Conservation (phyloP, 2,329 filamentous ascomycete genomes). For the Colletotrichum theobromicola region DNA sequence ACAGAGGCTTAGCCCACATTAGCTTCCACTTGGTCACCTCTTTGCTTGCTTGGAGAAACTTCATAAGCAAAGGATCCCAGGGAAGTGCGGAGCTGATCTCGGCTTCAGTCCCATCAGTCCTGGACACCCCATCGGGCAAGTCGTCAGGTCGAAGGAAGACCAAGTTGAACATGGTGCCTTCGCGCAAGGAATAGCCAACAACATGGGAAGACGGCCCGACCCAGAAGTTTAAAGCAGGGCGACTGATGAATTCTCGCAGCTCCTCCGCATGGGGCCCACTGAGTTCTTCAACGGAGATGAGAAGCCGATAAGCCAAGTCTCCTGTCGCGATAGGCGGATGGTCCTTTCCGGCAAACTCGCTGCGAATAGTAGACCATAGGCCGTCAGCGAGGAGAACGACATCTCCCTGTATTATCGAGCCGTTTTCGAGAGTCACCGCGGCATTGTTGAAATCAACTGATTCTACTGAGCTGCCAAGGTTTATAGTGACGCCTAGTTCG, state of each 20-base stretch:
- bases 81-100: constrained; percentile 18
- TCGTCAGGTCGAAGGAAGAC: constrained; percentile 22
- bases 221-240: constrained; percentile 59
- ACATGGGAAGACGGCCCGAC: constrained; percentile 55
- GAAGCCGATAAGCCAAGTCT: constrained; percentile 59
- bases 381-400: constrained; percentile 53
- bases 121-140: constrained; percentile 40
- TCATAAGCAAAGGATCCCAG: constrained; percentile 40
- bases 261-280: constrained; percentile 39
- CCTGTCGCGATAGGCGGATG: constrained; percentile 55
- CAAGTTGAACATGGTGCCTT: constrained; percentile 48
- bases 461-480: not conserved
- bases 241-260: constrained; percentile 44
- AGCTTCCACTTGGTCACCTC: constrained; percentile 52
- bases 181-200: constrained; percentile 49
- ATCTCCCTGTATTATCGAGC: constrained; percentile 39
- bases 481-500: constrained; percentile 38
- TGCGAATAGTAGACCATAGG: constrained; percentile 46
- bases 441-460: not conserved
- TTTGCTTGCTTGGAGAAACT: constrained; percentile 34
- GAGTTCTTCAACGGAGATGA: constrained; percentile 52
- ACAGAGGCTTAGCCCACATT: constrained; percentile 42
- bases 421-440: constrained; percentile 38
- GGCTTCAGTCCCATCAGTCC: constrained; percentile 55
- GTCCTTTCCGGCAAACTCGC: constrained; percentile 43